A percentile compares a stretch with the other conserved stretches of the same genome.
phyloP scores from a whole-genome alignment of 2,329 filamentous ascomycete species.

The Xylaria sp. region DNA sequence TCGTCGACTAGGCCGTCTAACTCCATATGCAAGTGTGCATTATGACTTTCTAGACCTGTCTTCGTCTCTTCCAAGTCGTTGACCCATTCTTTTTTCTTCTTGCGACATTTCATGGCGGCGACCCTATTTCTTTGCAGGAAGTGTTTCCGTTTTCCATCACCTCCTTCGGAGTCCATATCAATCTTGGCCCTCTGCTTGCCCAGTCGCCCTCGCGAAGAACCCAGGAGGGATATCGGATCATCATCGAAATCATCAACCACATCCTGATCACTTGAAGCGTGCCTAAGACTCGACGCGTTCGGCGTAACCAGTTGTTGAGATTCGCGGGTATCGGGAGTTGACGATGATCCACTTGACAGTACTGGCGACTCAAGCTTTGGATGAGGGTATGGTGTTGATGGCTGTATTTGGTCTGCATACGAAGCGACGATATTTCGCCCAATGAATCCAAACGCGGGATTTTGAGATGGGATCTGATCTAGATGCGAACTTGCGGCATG shows the following conservation, averaged over 20 bases:
- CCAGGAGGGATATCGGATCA: conserved; percentile 1
- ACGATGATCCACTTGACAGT: conserved; percentile 27
- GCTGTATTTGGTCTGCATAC: conserved; percentile 10
- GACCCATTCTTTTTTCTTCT: conserved; percentile 57
- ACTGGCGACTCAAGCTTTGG: conserved; percentile 22
- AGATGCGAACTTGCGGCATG: conserved; percentile 14
- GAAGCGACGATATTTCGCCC: conserved; percentile 10
- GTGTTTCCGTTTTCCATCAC: conserved; percentile 45
- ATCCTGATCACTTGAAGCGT: conserved; percentile 2
- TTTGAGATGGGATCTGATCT: conserved; percentile 7
- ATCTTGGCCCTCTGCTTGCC: conserved; percentile 24
- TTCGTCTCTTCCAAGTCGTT: conserved; percentile 45
- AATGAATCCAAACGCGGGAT: conserved; percentile 9
- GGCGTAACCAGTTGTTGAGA: conserved; percentile 26
- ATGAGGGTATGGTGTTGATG: conserved; percentile 13
- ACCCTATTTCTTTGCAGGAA: conserved; percentile 66
- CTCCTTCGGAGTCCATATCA: conserved; percentile 22
- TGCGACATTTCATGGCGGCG: conserved; percentile 68
- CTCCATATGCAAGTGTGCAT: conserved; percentile 41
- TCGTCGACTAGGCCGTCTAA: conserved; percentile 40
- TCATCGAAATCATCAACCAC: conserved; percentile 12
- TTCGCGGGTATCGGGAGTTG: conserved; percentile 24
- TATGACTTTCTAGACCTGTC: conserved; percentile 39
- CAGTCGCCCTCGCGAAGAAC: conserved; percentile 25
- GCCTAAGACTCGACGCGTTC: conserved; percentile 7